phyloP scores from a whole-genome alignment of 1,284 basidiomycete genomes.

The Waitea zeae region DNA sequence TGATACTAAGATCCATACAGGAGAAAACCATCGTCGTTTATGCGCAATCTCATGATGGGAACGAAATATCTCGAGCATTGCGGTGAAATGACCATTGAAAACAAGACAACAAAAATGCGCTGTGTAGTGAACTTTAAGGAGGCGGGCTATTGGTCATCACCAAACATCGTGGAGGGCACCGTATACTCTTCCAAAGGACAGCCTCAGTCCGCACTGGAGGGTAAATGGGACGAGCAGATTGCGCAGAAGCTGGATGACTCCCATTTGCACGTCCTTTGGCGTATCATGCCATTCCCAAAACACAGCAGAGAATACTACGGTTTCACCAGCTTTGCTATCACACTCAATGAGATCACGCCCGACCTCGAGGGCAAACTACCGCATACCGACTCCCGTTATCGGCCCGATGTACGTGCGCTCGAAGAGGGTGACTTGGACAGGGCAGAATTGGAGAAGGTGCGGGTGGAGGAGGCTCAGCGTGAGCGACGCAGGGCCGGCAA shows the following conservation, averaged over 20 bases:
- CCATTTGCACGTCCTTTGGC: slow-evolving; percentile 63
- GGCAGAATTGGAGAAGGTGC: slow-evolving; percentile 64
- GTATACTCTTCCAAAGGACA: slow-evolving; percentile 39
- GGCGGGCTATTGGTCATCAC: slow-evolving; percentile 64
- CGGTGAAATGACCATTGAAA: slow-evolving; percentile 59
- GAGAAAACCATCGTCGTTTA: slow-evolving; percentile 76
- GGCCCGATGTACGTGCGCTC: slow-evolving; percentile 76
- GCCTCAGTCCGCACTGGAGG: slow-evolving; percentile 43
- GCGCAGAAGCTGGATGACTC: slow-evolving; percentile 47
- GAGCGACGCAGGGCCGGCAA: slow-evolving; percentile 40
- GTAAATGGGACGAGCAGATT: slow-evolving; percentile 73
- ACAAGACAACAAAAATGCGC: slow-evolving; percentile 30
- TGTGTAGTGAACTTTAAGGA: slow-evolving; percentile 75
- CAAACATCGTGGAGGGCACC: slow-evolving; percentile 54
- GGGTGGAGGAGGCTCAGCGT: slow-evolving; percentile 60
- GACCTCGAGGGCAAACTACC: slow-evolving; percentile 57
- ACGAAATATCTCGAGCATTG: slow-evolving; percentile 79
- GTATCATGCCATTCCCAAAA: slow-evolving; percentile 55
- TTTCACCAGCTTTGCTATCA: slow-evolving; percentile 65
- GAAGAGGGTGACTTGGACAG: slow-evolving; percentile 67
- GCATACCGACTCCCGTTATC: slow-evolving; percentile 70
- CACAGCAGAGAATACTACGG: slow-evolving; percentile 65
- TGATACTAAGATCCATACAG: slow-evolving; percentile 18
- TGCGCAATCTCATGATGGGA: slow-evolving; percentile 80
- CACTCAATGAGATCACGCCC: slow-evolving; percentile 65